These are phyloP conservation scores for Lasiosphaeriaceae sp. DNA, from an alignment of 495 filamentous ascomycete species.

Conservation along the genomic window DNA sequence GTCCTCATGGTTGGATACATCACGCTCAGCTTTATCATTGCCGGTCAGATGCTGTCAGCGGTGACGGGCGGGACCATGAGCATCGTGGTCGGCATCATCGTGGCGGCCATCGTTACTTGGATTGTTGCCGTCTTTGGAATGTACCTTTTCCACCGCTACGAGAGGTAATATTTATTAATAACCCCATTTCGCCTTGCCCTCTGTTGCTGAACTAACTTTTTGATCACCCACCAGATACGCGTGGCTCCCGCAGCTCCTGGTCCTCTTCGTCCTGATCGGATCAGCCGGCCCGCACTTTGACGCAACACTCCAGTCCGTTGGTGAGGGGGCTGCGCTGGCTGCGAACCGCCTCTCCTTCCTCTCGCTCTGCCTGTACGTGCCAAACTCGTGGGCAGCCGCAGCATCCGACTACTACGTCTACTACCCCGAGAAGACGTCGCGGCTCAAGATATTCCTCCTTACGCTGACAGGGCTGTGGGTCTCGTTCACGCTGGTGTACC, in stretches of 20 bases:
- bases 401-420: constrained; percentile 59
- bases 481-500: constrained; percentile 43
- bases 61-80: constrained; percentile 62
- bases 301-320: constrained; percentile 34
- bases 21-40: constrained; percentile 66
- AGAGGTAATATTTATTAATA: constrained; percentile 44
- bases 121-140: constrained; percentile 71
- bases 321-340: constrained; percentile 12
- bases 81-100: constrained; percentile 68
- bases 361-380: constrained; percentile 25
- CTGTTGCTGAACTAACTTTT: constrained; percentile 12
- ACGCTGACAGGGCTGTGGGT: constrained; percentile 21
- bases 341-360: constrained; percentile 27
- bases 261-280: constrained; percentile 63
- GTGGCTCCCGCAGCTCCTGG: constrained; percentile 63
- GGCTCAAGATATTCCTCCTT: constrained; percentile 46
- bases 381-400: constrained; percentile 48
- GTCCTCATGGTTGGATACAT: constrained; percentile 69
- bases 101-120: constrained; percentile 64
- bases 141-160: constrained; percentile 65
- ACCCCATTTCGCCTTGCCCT: background rate
- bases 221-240: constrained; percentile 47
- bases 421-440: constrained; percentile 53
- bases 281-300: constrained; percentile 64
- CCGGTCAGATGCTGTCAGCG: constrained; percentile 71